Evolutionary conservation across 495 filamentous ascomycete species (phyloP), one percentile per base, ranked within the genome.

Genomic region (Podospora pseudocomata): DNA sequence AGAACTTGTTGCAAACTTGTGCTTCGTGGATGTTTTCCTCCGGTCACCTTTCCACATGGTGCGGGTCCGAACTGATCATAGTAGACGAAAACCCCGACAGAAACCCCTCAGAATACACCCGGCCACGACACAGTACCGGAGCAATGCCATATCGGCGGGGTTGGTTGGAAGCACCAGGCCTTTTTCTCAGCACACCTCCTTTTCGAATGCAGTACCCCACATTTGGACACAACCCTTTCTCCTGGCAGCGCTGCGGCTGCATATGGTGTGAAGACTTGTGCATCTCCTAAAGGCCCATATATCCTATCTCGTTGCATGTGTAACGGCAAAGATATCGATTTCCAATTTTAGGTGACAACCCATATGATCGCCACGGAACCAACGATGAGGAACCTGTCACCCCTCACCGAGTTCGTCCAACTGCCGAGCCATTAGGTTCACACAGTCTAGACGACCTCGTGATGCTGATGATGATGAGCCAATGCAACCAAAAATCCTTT

Each of bases 401-500:
- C 23, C 27, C 30, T 34, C 60, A 7, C 60, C 32, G 20, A 62
- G 19, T n/a, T 30, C 23, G 39, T 16, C 34, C 30, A 63, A 63
- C 61, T 63, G 61, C 61, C 61, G 61, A 49, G 30, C 18, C 61
- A 32, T 16, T 63, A 63, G 32, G 61, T 32, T 5, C 4, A 18
- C 5, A 32, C 61, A 7, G 4, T 26, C 1, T 18, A 18, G 16
- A 60, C 61, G 61, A n/a, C 61, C 61, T 32, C 61, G 30, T 63
- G 61, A 63, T 63, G 61, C 61, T 32, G n/a, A 20, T n/a, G 32
- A 49, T 49, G 39, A 49, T 49, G n/a, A 58, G 55, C 13, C 18
- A 58, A 58, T 26, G 20, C 59, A 19, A 32, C 30, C 16, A 34
- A 63, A 63, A 49, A 23, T 63, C 61, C 61, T 32, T 63, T 63